These are phyloP conservation scores for Penicillium coffeae DNA, from an alignment of 495 filamentous ascomycete genomes.

Conservation along the genomic window DNA sequence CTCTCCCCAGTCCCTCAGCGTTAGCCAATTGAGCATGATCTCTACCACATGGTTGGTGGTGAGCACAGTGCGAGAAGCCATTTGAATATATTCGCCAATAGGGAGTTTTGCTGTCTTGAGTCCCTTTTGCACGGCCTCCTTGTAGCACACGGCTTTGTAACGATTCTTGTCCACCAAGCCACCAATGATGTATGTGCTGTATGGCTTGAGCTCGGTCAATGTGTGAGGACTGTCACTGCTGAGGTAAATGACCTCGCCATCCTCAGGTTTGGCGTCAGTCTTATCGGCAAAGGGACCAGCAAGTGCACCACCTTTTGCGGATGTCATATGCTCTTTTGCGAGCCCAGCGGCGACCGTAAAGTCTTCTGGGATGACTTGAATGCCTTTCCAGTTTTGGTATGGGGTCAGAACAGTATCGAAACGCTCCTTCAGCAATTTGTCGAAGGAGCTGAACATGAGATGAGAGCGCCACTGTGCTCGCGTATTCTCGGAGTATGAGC, in stretches of 20 bases:
- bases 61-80: slow-evolving; percentile 77
- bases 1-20: slow-evolving; percentile 80
- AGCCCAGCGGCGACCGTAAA: slow-evolving; percentile 60
- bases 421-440: slow-evolving; percentile 68
- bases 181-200: slow-evolving; percentile 89
- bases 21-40: slow-evolving; percentile 92
- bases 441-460: slow-evolving; percentile 71
- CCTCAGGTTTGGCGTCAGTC: slow-evolving; percentile 36
- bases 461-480: slow-evolving; percentile 60
- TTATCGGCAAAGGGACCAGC: slow-evolving; percentile 50
- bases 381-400: slow-evolving; percentile 74
- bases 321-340: slow-evolving; percentile 58
- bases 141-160: slow-evolving; percentile 91
- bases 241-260: slow-evolving; percentile 75
- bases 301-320: slow-evolving; percentile 45
- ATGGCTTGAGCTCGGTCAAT: slow-evolving; percentile 71
- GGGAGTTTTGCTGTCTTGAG: slow-evolving; percentile 87
- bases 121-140: slow-evolving; percentile 65
- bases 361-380: slow-evolving; percentile 65
- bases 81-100: slow-evolving; percentile 86
- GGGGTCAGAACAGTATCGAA: slow-evolving; percentile 69
- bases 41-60: slow-evolving; percentile 94
- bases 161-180: slow-evolving; percentile 94
- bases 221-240: slow-evolving; percentile 82
- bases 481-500: slow-evolving; percentile 84